Evolutionary conservation across 768 basidiomycete species (phyloP).

Genomic region (Pulveroboletus ravenelii): DNA sequence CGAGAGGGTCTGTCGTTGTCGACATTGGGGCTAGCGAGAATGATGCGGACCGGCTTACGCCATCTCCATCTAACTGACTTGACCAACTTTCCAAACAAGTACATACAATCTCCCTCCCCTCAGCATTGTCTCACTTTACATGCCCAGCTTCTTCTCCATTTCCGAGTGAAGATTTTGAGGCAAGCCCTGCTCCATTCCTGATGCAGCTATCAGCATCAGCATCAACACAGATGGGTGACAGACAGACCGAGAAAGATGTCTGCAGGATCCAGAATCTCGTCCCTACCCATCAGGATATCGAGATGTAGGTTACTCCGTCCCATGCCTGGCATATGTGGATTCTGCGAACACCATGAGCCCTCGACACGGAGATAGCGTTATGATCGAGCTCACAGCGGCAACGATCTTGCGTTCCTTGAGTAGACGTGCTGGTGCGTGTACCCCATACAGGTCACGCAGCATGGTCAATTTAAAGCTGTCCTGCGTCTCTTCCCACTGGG

Average conservation of each 20-base stretch:
- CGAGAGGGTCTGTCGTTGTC: slow-evolving; percentile 20
- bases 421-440: slow-evolving; percentile 83
- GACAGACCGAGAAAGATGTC: slow-evolving; percentile 78
- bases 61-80: neutral
- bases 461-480: slow-evolving; percentile 81
- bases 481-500: slow-evolving; percentile 92
- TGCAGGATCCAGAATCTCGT: slow-evolving; percentile 70
- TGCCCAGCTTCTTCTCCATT: slow-evolving; percentile 58
- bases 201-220: neutral
- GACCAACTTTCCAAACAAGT: slow-evolving; percentile 20
- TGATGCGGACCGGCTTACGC: slow-evolving; percentile 8
- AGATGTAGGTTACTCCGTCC: slow-evolving; percentile 76
- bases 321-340: slow-evolving; percentile 59
- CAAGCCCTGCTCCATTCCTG: slow-evolving; percentile 51
- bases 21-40: slow-evolving; percentile 12
- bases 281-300: slow-evolving; percentile 91
- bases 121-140: slow-evolving; percentile 29
- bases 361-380: neutral
- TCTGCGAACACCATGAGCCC: slow-evolving; percentile 36
- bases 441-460: slow-evolving; percentile 77
- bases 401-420: slow-evolving; percentile 95
- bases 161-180: slow-evolving; percentile 56
- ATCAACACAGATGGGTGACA: neutral
- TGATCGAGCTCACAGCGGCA: slow-evolving; percentile 43
- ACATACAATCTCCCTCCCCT: slow-evolving; percentile 11